Evolutionary conservation across 2,329 filamentous ascomycete genomes (phyloP).

Genomic region (Pseudopyrenochaeta lycopersici): DNA sequence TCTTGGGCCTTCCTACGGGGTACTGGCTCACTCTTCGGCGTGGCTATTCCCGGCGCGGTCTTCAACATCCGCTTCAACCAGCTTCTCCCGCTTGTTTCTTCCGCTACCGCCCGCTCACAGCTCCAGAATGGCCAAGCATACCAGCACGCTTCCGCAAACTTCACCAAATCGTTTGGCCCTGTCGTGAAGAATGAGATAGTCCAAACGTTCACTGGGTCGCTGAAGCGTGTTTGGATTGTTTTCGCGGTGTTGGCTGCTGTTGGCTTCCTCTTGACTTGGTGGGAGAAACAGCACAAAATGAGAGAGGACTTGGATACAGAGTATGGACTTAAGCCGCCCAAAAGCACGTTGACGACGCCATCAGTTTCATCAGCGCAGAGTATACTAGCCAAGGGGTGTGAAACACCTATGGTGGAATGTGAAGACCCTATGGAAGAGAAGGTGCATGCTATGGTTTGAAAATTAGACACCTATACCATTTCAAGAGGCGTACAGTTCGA

Average conservation of each 20-base stretch:
- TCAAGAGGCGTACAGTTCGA: too few species aligned
- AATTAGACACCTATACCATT: neutral
- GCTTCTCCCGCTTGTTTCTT: conserved; percentile 19
- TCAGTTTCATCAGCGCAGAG: neutral
- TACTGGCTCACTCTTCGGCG: conserved; percentile 39
- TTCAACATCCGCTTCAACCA: conserved; percentile 37
- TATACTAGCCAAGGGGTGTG: neutral
- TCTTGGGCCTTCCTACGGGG: conserved; percentile 43
- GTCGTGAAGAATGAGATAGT: conserved; percentile 39
- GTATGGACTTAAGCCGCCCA: conserved; percentile 47
- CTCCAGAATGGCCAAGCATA: conserved; percentile 37
- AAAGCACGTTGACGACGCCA: neutral
- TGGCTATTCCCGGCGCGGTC: conserved; percentile 37
- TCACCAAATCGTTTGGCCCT: conserved; percentile 25
- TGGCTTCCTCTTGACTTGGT: conserved; percentile 45
- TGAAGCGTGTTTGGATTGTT: conserved; percentile 52
- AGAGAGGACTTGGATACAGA: conserved; percentile 51
- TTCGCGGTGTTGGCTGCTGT: conserved; percentile 43
- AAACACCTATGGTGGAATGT: neutral
- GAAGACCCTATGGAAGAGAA: neutral
- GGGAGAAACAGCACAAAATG: conserved; percentile 50
- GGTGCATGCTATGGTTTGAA: neutral
- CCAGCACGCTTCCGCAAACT: conserved; percentile 30
- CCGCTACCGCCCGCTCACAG: conserved; percentile 4
- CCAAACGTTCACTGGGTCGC: conserved; percentile 42